Conservation (phyloP, 768 basidiomycete genomes). For the Leccinum aurantiacum region DNA sequence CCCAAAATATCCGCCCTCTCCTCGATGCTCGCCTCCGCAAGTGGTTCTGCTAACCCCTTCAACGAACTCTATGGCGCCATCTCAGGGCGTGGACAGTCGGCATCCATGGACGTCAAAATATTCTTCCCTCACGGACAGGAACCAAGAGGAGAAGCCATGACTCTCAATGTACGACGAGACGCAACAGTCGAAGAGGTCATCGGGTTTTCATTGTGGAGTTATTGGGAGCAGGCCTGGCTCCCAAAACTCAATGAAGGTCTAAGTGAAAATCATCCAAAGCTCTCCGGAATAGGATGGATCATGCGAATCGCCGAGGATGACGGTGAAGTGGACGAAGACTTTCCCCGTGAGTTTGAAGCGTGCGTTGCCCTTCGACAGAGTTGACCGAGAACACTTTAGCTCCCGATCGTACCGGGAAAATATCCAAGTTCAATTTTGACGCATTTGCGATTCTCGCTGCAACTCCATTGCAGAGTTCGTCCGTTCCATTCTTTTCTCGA, state of each 20-base stretch:
- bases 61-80: conserved; percentile 84
- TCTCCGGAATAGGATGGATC: conserved; percentile 88
- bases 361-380: background rate
- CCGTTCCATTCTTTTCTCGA: background rate
- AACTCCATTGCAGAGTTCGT: conserved; percentile 62
- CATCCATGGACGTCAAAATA: conserved; percentile 64
- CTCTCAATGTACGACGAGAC: conserved; percentile 78
- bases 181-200: conserved; percentile 95
- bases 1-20: conserved; percentile 66
- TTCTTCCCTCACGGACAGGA: conserved; percentile 81
- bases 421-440: conserved; percentile 85
- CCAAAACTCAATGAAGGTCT: conserved; percentile 74
- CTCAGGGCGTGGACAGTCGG: conserved; percentile 69
- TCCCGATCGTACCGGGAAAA: conserved; percentile 82
- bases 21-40: conserved; percentile 67
- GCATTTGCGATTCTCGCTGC: conserved; percentile 89
- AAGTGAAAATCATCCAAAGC: conserved; percentile 59
- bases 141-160: conserved; percentile 61
- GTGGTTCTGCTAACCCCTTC: conserved; percentile 77
- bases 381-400: conserved; percentile 47
- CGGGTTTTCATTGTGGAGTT: conserved; percentile 88
- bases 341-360: conserved; percentile 71
- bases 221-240: conserved; percentile 85
- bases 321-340: conserved; percentile 98
- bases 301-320: conserved; percentile 94